Evolutionary conservation across 2,329 filamentous ascomycete species (phyloP), one percentile per base, ranked within the genome.

Genomic region (Diaporthe vexans): DNA sequence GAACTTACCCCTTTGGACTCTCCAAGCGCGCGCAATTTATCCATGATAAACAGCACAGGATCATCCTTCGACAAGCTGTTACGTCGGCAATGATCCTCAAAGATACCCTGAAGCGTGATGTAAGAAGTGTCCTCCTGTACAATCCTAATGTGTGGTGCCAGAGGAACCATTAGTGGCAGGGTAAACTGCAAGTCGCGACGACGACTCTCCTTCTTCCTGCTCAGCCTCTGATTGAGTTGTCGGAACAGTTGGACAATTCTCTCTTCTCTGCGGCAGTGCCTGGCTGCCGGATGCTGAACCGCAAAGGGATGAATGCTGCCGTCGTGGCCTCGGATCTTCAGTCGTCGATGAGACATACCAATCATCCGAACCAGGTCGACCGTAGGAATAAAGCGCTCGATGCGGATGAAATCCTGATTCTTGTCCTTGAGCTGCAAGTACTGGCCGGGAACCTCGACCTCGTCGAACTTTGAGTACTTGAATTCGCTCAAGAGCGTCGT

Each of bases 401-500:
- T 98, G 59, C 95, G 93, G 77, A 99, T 93, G 81, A 99, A 99
- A 82, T 99, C 97, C 79, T 97, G 95, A 83, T 99, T 99, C 90
- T 98, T 99, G 80, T 99, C 97, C 83, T 97, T 97, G 85, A 98
- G 97, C 81, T 97, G 93, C 76, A 98, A 86, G 83, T 99, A 99
- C 82, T 99, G 97, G 0, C 97, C 97, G 4, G 97, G 97, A 48
- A 99, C 92, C 84, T 99, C 97, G 17, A 99, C 96, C 79, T 99
- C 97, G 80, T 99, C 97, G 78, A 99, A 98, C 83, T 98, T 98
- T 82, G 97, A 93, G 87, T 98, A 99, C 52, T 95, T 91, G 88
- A 99, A 99, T 81, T 98, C 97, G 84, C 95, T 98, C 57, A 99
- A 90, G 80, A 97, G 94, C 63, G 95, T 94, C 59, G 95, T 98